Evolutionary conservation across 345 rosid species (phyloP), one percentile per base, ranked within the genome.

Genomic region (Ricinus communis): DNA sequence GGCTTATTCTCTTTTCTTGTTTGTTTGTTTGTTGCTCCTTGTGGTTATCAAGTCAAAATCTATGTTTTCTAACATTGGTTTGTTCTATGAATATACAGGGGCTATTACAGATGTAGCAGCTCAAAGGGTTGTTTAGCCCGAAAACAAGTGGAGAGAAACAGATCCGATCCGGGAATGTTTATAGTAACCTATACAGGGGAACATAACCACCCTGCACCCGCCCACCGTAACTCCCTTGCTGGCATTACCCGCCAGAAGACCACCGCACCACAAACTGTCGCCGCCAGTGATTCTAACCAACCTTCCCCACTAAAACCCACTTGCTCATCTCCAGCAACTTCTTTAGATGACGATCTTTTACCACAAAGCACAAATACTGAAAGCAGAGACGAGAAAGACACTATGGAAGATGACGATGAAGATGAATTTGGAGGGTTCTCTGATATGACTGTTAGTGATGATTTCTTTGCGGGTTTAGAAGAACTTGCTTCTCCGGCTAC

Each of bases 51-150:
- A n/a, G n/a, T n/a, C n/a, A n/a, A n/a, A n/a, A n/a, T n/a, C n/a
- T n/a, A n/a, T n/a, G n/a, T n/a, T n/a, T 4, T 38, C 43, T 4
- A 38, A 38, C 43, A 14, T 65, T 67, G 49, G 69, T 30, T 60
- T 71, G 33, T 69, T 76, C 31, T 11, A 5, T 36, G 50, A 50
- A 64, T 33, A 68, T 3, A 79, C 93, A 95, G 98, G 83, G 94
- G 97, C 27, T 89, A 96, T 71, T 93, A 93, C 84, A 87, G 89
- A 87, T 93, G 99, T 74, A 93, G 98, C 75, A 95, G 91, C 66
- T 95, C 96, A 60, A 93, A 91, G 71, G 96, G 96, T 14, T 93
- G 98, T 82, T 83, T 95, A 81, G 98, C 99, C 75, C 85, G 99
- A 51, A 93, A 95, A 77, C 99, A 95, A 82, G 97, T 90, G 84